phyloP scores from a whole-genome alignment of 179 eudicot species.

The Spergularia azorica region DNA sequence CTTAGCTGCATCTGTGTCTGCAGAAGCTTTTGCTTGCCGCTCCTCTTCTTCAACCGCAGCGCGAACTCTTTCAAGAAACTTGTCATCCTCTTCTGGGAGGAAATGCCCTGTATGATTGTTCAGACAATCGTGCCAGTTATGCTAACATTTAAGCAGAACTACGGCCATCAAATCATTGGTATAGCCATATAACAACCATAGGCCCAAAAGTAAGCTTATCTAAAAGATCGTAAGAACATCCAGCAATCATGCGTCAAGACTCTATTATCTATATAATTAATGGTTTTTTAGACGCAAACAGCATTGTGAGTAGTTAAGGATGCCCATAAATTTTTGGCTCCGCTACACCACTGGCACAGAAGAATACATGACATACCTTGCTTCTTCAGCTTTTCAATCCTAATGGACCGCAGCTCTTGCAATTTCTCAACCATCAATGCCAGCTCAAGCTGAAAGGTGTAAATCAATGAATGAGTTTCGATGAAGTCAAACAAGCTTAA shows the following conservation, averaged over 20 bases:
- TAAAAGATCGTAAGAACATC: neutral
- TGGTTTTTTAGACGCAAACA: neutral
- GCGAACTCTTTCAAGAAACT: slow-evolving; percentile 86
- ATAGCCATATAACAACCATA: slow-evolving; percentile 1
- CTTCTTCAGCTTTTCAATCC: slow-evolving; percentile 88
- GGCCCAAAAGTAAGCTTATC: too few species aligned
- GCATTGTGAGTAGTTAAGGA: neutral
- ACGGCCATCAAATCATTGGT: neutral
- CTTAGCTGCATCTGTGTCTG: slow-evolving; percentile 80
- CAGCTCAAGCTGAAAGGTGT: slow-evolving; percentile 78
- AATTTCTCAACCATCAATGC: slow-evolving; percentile 89
- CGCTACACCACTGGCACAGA: neutral
- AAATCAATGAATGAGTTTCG: neutral
- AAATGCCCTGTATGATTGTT: slow-evolving; percentile 72
- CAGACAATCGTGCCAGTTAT: slow-evolving; percentile 7
- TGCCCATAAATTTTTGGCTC: neutral
- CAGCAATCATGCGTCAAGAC: neutral
- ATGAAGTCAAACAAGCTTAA: neutral
- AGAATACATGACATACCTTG: slow-evolving; percentile 56
- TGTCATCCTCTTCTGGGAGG: slow-evolving; percentile 96
- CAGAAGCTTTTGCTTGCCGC: slow-evolving; percentile 83
- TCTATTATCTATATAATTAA: too few species aligned
- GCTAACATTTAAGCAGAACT: neutral
- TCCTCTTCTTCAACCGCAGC: slow-evolving; percentile 99
- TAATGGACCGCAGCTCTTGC: slow-evolving; percentile 87